These are phyloP conservation scores for Zygosaccharomyces rouxii DNA, from an alignment of 805 yeast species.

Conservation along the genomic window DNA sequence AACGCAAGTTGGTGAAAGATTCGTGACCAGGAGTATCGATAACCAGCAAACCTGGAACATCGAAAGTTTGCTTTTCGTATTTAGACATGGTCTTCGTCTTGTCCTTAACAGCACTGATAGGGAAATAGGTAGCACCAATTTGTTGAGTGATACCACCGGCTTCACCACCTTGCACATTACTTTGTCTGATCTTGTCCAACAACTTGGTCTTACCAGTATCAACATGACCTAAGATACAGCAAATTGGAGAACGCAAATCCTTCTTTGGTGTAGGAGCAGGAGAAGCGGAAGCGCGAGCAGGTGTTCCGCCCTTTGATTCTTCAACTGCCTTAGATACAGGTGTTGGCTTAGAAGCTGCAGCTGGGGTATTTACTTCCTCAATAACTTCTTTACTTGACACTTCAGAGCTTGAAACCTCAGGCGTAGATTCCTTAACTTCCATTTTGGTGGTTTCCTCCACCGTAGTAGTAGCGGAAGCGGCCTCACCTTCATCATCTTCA, in stretches of 20 bases:
- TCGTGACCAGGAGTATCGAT: slow-evolving; percentile 99
- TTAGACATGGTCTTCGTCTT: slow-evolving; percentile 89
- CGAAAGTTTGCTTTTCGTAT: slow-evolving; percentile 78
- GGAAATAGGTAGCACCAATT: slow-evolving; percentile 99
- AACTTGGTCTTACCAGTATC: slow-evolving; percentile 99
- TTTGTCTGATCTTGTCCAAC: slow-evolving; percentile 94
- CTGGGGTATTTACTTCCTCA: slow-evolving; percentile 13
- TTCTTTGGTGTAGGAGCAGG: slow-evolving; percentile 35
- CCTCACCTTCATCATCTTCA: slow-evolving; percentile 28
- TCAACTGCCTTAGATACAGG: slow-evolving; percentile 22
- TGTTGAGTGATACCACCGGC: slow-evolving; percentile 99
- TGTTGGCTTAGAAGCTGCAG: neutral
- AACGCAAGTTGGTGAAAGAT: slow-evolving; percentile 93
- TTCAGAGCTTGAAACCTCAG: slow-evolving; percentile 20
- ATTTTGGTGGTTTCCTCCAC: slow-evolving; percentile 30
- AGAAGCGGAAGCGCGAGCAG: slow-evolving; percentile 24
- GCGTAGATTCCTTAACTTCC: slow-evolving; percentile 34
- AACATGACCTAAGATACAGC: slow-evolving; percentile 98
- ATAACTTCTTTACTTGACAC: slow-evolving; percentile 10
- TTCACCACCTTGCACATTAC: slow-evolving; percentile 99
- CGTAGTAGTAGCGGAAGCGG: slow-evolving; percentile 16
- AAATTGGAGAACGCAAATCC: slow-evolving; percentile 94
- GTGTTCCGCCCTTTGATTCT: neutral
- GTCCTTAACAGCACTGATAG: slow-evolving; percentile 85
- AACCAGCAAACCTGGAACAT: slow-evolving; percentile 94